Evolutionary conservation across 1,284 basidiomycete species (phyloP), one percentile per base, ranked within the genome.

Genomic region (Singerocomus rubriflavus): DNA sequence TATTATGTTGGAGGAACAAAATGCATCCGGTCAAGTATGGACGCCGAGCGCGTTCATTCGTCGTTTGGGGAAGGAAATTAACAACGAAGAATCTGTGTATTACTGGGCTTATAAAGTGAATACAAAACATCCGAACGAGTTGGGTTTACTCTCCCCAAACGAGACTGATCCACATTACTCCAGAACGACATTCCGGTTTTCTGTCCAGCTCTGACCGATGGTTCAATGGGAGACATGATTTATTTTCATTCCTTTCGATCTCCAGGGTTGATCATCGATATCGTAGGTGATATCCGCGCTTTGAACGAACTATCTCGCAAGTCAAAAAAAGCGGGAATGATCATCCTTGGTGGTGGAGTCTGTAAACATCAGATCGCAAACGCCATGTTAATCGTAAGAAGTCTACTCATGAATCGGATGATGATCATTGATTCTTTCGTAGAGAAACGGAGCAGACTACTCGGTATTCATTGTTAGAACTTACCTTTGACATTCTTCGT

Each of bases 321-420:
- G 59, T 88, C 94, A 30, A 86, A 84, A 57, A 96, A 95, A 70
- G 97, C 97, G 6, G 97, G 97, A 3, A 99, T 99, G 93, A 95
- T 99, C 62, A 87, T 99, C 50, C 81, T 99, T 7, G 97, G 97
- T 12, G 97, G 97, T 13, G 97, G 97, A 2, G 96, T 99, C 8
- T 98, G 96, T 77, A 99, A 99, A 71, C 97, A 99, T 68, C 97
- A 99, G 67, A 98, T 99, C 52, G 95, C 95, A 14, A 99, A 99
- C 65, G 95, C 96, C 1, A 98, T 99, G 97, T 76, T 99, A 21
- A 98, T 99, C 65, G 94, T 96, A 68, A 64, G 65, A 78, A 70
- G 11, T 6, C 10, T 13, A 40, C 50, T 51, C 50, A 36, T 43
- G 16, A 6, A 36, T 43, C 33, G 41, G 2, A 39, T 32, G 37